Conservation (phyloP, 2,329 filamentous ascomycete species). For the Xylaria digitata region DNA sequence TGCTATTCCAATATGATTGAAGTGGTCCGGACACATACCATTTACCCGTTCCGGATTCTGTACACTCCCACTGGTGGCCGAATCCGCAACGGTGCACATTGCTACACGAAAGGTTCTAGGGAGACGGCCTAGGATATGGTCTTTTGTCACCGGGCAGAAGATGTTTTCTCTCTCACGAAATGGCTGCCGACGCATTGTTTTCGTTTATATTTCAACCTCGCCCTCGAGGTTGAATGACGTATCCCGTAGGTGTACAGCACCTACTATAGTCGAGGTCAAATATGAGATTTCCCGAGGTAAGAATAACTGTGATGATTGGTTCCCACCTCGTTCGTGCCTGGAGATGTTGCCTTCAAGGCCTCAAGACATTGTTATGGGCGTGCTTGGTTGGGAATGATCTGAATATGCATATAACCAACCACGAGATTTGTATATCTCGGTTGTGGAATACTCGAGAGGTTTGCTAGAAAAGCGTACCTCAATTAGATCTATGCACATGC, state of each 20-base stretch:
- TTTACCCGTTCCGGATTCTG: constrained; percentile 3
- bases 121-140: constrained; percentile 5
- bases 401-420: constrained; percentile 39
- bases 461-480: constrained; percentile 45
- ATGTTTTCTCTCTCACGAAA: constrained; percentile 18
- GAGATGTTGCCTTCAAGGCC: constrained; percentile 35
- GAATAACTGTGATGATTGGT: constrained; percentile 27
- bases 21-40: background rate
- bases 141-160: constrained; percentile 20
- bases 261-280: constrained; percentile 25
- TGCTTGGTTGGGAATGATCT: constrained; percentile 42
- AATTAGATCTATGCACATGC: constrained; percentile 45
- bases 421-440: constrained; percentile 39
- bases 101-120: constrained; percentile 8
- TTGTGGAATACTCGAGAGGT: constrained; percentile 44
- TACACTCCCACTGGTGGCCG: constrained; percentile 9
- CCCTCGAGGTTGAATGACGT: constrained; percentile 19
- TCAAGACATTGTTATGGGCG: constrained; percentile 38
- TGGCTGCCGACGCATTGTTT: constrained; percentile 19
- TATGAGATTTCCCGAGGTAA: constrained; percentile 35
- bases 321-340: constrained; percentile 30
- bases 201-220: constrained; percentile 25
- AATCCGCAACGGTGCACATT: constrained; percentile 6
- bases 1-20: constrained; percentile 87
- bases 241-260: constrained; percentile 21